Conservation (phyloP, 2,329 filamentous ascomycete species). For the Teratosphaeria nubilosa region DNA sequence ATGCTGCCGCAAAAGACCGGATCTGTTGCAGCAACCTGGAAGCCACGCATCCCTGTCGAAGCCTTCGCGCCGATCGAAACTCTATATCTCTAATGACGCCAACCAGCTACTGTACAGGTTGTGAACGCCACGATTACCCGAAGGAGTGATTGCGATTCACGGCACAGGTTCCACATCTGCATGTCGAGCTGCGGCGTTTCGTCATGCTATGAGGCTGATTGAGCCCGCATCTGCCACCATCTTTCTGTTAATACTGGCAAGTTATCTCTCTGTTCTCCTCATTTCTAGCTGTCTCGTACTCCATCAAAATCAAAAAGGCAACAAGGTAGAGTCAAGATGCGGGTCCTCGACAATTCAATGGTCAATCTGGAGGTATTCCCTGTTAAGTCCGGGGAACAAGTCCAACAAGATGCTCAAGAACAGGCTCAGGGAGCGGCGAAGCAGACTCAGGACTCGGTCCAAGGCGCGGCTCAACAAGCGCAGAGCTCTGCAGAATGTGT, state of each 20-base stretch:
- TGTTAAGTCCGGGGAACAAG: constrained; percentile 3
- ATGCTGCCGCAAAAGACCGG: too few relatives aligned
- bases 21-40: too few relatives aligned
- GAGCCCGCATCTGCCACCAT: not conserved
- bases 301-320: not conserved
- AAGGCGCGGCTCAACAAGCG: not conserved
- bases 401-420: constrained; percentile 3
- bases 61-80: not conserved
- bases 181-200: not conserved
- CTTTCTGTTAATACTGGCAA: not conserved
- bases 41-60: too few relatives aligned
- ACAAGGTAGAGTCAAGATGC: not conserved
- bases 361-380: constrained; percentile 6
- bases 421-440: constrained; percentile 4
- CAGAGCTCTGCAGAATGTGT: not conserved
- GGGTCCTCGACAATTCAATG: constrained; percentile 5
- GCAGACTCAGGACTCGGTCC: not conserved
- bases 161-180: not conserved
- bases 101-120: not conserved
- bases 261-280: not conserved
- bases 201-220: not conserved
- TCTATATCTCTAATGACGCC: not conserved
- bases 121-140: not conserved
- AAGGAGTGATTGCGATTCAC: not conserved
- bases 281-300: not conserved